Evolutionary conservation across 2,329 filamentous ascomycete genomes (phyloP).

Genomic region (Geosmithia putterillii): DNA sequence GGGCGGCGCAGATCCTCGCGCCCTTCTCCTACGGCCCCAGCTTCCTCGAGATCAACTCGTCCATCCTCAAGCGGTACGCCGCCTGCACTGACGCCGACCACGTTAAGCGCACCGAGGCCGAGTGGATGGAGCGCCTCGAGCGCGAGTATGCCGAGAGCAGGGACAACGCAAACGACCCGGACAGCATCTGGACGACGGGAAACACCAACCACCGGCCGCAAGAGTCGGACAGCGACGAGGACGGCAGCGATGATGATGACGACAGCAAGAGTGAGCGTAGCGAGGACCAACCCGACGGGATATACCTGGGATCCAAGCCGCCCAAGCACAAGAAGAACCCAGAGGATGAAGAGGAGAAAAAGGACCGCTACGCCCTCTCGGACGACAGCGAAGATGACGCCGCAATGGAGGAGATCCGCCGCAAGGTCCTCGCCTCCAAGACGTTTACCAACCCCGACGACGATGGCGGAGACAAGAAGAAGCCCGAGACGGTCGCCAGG

Average conservation of each 20-base stretch:
- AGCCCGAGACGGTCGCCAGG: constrained; percentile 49
- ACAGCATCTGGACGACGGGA: constrained; percentile 81
- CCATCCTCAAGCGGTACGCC: constrained; percentile 72
- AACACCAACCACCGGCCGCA: constrained; percentile 63
- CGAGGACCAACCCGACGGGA: constrained; percentile 40
- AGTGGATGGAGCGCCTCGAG: constrained; percentile 84
- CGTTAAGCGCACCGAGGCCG: constrained; percentile 72
- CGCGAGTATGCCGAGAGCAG: constrained; percentile 76
- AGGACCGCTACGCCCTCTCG: constrained; percentile 59
- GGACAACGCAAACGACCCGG: constrained; percentile 38
- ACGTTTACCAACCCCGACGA: constrained; percentile 52
- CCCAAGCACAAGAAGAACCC: constrained; percentile 8
- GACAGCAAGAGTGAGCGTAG: neutral
- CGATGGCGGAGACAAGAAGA: constrained; percentile 32
- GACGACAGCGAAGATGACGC: constrained; percentile 69
- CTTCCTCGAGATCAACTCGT: constrained; percentile 83
- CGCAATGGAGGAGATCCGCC: constrained; percentile 85
- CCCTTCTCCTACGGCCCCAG: constrained; percentile 81
- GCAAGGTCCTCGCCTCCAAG: constrained; percentile 83
- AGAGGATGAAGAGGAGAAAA: constrained; percentile 33
- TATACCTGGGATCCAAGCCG: constrained; percentile 39
- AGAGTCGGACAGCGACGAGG: constrained; percentile 38
- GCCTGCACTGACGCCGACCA: constrained; percentile 70
- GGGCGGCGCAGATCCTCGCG: constrained; percentile 72
- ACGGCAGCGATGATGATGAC: constrained; percentile 27